Base-by-base conservation (phyloP, 176 grass and related monocot species). In the Phragmites australis region DNA sequence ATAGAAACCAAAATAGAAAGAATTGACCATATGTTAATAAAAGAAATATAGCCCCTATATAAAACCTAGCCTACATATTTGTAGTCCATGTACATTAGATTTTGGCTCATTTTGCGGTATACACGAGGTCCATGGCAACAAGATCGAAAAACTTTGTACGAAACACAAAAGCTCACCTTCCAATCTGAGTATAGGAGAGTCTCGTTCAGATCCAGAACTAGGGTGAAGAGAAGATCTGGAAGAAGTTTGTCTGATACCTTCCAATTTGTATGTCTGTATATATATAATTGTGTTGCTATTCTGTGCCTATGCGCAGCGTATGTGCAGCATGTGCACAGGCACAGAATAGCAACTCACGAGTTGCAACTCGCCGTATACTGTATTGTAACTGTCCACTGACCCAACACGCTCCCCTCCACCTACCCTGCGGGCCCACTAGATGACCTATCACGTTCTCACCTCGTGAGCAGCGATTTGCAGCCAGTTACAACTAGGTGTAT, bases 241-340 rank as follows among this genome's bases (percentile, higher is more conserved):
- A 99, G 96, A 75, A 99, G 92, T 79, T 99, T 99, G 61, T 99
- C 92, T 64, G 96, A 99, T 82, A 91, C n/a, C n/a, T n/a, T n/a
- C n/a, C n/a, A n/a, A n/a, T n/a, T n/a, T n/a, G n/a, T n/a, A n/a
- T n/a, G n/a, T n/a, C n/a, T n/a, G n/a, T n/a, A n/a, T n/a, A n/a
- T n/a, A n/a, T n/a, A n/a, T n/a, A n/a, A n/a, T n/a, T n/a, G n/a
- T n/a, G n/a, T n/a, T n/a, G n/a, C n/a, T n/a, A n/a, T n/a, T n/a
- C n/a, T n/a, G n/a, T n/a, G n/a, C n/a, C n/a, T n/a, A n/a, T n/a
- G n/a, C n/a, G n/a, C n/a, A n/a, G n/a, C n/a, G n/a, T n/a, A n/a
- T n/a, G n/a, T n/a, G n/a, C n/a, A n/a, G n/a, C n/a, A n/a, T n/a
- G n/a, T n/a, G n/a, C n/a, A n/a, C n/a, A n/a, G n/a, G n/a, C n/a